Conservation (phyloP, 805 yeast genomes). For the Saccharomycopsis synnaedendra region DNA sequence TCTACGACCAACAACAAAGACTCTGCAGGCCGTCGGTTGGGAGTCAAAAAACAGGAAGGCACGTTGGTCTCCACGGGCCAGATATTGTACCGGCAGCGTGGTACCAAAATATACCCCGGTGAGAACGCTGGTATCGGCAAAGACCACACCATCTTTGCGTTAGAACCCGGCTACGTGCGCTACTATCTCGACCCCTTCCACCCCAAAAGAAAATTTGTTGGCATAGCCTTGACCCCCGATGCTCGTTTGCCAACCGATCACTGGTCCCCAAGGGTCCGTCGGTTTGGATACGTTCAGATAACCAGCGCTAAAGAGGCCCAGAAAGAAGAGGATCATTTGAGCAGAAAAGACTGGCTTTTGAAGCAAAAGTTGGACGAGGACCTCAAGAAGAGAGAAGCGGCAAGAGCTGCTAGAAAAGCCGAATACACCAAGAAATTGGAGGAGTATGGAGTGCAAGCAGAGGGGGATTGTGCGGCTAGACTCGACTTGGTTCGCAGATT, state of each 20-base stretch:
- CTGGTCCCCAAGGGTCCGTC: conserved; percentile 76
- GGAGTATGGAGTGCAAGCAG: conserved; percentile 22
- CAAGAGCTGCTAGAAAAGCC: conserved; percentile 24
- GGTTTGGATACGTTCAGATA: conserved; percentile 63
- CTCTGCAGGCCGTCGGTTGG: conserved; percentile 90
- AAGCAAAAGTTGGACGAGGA: conserved; percentile 38
- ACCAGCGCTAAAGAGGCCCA: conserved; percentile 37
- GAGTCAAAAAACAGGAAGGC: conserved; percentile 82
- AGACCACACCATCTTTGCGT: conserved; percentile 86
- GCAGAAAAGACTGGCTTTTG: conserved; percentile 55
- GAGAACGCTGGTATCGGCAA: conserved; percentile 83
- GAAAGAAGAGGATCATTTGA: conserved; percentile 48
- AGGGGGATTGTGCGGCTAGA: conserved; percentile 35
- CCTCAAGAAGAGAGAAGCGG: conserved; percentile 29
- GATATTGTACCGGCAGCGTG: conserved; percentile 87
- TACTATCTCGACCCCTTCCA: conserved; percentile 94
- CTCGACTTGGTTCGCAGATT: conserved; percentile 41
- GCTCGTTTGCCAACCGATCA: conserved; percentile 75
- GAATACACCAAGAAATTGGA: conserved; percentile 22
- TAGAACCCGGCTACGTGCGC: conserved; percentile 88
- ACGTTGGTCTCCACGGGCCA: conserved; percentile 65
- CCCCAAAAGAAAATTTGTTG: conserved; percentile 82
- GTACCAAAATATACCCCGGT: conserved; percentile 91
- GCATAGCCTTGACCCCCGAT: conserved; percentile 63
- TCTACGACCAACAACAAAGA: conserved; percentile 90